Evolutionary conservation across 768 basidiomycete genomes (phyloP), one percentile per base, ranked within the genome.

Genomic region (Russula dissimulans): DNA sequence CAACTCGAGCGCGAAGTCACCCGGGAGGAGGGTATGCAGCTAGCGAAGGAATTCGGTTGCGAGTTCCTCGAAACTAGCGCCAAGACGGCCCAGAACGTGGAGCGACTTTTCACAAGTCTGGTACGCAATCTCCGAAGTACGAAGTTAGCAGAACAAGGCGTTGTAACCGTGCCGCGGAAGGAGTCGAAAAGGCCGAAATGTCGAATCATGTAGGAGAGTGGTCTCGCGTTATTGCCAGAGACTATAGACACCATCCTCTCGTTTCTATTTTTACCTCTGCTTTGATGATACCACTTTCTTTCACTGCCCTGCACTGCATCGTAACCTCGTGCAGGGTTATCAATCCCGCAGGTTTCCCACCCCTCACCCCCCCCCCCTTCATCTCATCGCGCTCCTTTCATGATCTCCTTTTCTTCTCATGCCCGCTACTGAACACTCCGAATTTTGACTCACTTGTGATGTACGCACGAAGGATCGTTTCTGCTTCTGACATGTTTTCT

Each of bases 31-130:
- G 97, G 93, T 12, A 78, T 81, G 17, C 81, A 82, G 9, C 76
- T 95, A 55, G 95, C 97, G 36, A 80, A 84, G 65, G 78, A 83
- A 55, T 86, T 95, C 65, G 90, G 91, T 53, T 97, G 93, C 76
- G 89, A 90, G 60, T 95, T 97, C 73, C 85, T 93, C 72, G 95
- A 98, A 73, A 94, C 95, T 36, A 91, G 87, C n/a, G 95, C 95
- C 41, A 95, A 95, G 78, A 94, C 91, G 41, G 86, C 94, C 50
- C 79, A 85, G 69, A 95, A 97, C 70, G 91, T 98, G 60, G 93
- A 97, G 69, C 79, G 81, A 14, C 84, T 95, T 34, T 98, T 97
- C 74, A 91, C 82, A 69, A 87, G 81, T 65, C 82, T 95, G 62
- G 91, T 98, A 58, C 87, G 90, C 61, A 81, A 82, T 49, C 78